Conservation (phyloP, 352 stramenopile species). For the Phytophthora sansomeana region DNA sequence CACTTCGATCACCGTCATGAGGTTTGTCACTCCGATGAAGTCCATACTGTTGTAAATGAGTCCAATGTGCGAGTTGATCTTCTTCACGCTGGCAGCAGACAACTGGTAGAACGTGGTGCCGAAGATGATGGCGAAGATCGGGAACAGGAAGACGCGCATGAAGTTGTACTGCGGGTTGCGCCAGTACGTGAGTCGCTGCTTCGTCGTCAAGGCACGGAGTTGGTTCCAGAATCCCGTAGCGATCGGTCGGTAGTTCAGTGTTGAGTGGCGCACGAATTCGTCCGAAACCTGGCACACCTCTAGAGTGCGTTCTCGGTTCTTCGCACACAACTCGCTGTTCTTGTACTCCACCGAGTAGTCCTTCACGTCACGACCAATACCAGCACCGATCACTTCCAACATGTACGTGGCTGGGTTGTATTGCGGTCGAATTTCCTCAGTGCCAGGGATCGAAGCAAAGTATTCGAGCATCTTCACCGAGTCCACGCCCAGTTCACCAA, state of each 20-base stretch:
- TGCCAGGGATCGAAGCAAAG: constrained; percentile 83
- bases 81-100: constrained; percentile 29
- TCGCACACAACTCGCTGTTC: no score
- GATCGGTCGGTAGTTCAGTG: constrained; percentile 55
- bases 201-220: constrained; percentile 39
- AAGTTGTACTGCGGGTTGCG: constrained; percentile 65
- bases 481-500: constrained; percentile 88
- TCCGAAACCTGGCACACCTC: no score
- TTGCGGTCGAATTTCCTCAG: constrained; percentile 65
- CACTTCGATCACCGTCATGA: constrained; percentile 74
- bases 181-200: constrained; percentile 62
- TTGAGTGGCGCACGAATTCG: constrained; percentile 56
- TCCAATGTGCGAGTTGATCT: constrained; percentile 67
- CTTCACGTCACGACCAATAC: constrained; percentile 58
- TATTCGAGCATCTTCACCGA: constrained; percentile 88
- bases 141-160: constrained; percentile 62
- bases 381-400: no score
- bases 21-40: constrained; percentile 68
- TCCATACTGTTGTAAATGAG: constrained; percentile 78
- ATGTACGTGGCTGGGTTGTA: no score
- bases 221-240: constrained; percentile 57
- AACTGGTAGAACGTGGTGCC: constrained; percentile 69
- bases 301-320: no score
- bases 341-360: no score
- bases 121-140: constrained; percentile 62